Evolutionary conservation across 352 stramenopile genomes (phyloP).

Genomic region (Elongisporangium undulatum): DNA sequence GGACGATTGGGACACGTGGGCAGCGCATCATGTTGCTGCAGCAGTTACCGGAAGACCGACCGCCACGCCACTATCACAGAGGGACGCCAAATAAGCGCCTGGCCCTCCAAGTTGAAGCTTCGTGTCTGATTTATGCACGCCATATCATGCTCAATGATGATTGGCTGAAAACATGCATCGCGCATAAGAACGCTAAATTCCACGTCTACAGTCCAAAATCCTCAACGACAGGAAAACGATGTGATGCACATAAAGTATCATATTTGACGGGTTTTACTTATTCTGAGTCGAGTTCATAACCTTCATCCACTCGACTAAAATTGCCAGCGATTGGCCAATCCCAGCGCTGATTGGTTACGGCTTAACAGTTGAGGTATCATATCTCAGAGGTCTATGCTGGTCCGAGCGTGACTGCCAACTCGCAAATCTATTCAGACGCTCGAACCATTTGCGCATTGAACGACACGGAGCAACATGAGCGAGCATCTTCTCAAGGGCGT

Average conservation of each 20-base stretch:
- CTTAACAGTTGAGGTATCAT: not conserved
- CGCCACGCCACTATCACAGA: not conserved
- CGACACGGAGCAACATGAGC: slow-evolving; percentile 22
- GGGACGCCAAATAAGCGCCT: not conserved
- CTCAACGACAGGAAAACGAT: too few species aligned
- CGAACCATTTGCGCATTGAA: not conserved
- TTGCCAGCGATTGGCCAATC: not conserved
- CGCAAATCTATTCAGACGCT: not conserved
- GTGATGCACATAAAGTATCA: too few species aligned
- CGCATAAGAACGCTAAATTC: not conserved
- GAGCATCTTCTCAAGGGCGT: slow-evolving; percentile 39
- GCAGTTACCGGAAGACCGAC: not conserved
- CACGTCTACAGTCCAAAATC: not conserved
- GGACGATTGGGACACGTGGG: not conserved
- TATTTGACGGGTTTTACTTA: too few species aligned
- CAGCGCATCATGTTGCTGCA: not conserved
- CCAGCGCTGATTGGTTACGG: not conserved
- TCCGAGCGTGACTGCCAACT: not conserved
- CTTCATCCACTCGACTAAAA: not conserved
- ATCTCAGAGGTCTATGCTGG: not conserved
- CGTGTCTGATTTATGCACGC: not conserved
- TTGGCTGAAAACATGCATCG: not conserved
- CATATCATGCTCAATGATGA: not conserved
- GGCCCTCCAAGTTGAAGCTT: not conserved
- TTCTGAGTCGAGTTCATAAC: not conserved